Evolutionary conservation across 208 protist species (phyloP).

Genomic region (Leishmania mexicana): DNA sequence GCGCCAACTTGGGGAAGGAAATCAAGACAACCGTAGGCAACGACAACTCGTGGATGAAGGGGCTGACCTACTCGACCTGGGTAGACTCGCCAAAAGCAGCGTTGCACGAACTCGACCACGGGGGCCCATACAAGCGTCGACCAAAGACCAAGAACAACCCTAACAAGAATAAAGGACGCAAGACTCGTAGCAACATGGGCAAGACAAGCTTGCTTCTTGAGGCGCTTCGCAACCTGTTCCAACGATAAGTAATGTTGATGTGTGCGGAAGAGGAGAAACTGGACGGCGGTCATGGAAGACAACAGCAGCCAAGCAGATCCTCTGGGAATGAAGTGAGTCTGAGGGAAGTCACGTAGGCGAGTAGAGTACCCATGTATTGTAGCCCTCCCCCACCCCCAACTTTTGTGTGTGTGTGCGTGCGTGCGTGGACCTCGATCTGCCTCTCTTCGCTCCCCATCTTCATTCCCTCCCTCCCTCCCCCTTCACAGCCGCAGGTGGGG

Average conservation of each 20-base stretch:
- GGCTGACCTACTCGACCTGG: slow-evolving; percentile 38
- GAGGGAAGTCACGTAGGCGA: background rate
- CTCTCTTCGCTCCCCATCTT: too few relatives aligned
- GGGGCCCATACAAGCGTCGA: slow-evolving; percentile 37
- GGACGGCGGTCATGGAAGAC: background rate
- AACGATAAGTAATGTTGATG: background rate
- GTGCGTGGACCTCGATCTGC: background rate
- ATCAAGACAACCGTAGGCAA: slow-evolving; percentile 52
- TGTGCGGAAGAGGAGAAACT: background rate
- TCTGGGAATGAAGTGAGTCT: background rate
- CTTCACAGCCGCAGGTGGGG: too few relatives aligned
- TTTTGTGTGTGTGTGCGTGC: background rate
- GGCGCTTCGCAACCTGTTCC: slow-evolving; percentile 30
- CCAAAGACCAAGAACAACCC: slow-evolving; percentile 1
- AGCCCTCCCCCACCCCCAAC: background rate
- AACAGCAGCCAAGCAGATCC: background rate
- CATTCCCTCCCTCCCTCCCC: background rate
- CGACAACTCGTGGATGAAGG: slow-evolving; percentile 46
- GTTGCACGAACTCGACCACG: slow-evolving; percentile 16
- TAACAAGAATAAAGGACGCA: background rate
- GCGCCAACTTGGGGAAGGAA: slow-evolving; percentile 8
- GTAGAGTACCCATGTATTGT: background rate
- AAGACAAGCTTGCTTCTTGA: slow-evolving; percentile 25
- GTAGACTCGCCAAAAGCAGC: slow-evolving; percentile 39
- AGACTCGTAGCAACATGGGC: background rate